Evolutionary conservation across 495 filamentous ascomycete species (phyloP).

Genomic region (Penicillium ucsense): DNA sequence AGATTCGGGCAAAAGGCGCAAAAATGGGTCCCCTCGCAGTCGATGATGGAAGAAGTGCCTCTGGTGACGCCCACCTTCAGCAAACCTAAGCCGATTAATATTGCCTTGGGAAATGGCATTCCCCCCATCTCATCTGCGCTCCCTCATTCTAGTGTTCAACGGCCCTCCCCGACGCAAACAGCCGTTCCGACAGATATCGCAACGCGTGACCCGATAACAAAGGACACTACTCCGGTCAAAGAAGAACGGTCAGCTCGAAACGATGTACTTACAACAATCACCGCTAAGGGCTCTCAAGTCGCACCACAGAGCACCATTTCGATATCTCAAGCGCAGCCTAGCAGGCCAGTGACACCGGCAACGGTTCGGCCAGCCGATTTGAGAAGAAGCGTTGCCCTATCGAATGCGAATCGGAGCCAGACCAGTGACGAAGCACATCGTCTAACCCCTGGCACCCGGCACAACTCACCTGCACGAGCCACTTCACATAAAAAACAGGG

Average conservation of each 20-base stretch:
- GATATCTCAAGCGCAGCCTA: background rate
- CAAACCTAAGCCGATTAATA: background rate
- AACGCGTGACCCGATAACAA: too few relatives aligned
- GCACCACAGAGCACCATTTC: background rate
- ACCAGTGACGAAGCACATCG: background rate
- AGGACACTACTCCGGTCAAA: too few relatives aligned
- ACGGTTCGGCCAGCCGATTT: background rate
- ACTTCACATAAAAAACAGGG: too few relatives aligned
- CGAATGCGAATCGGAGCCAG: conserved; percentile 3
- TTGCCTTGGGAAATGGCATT: background rate
- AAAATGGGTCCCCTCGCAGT: background rate
- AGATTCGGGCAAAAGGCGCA: background rate
- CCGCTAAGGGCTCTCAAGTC: background rate
- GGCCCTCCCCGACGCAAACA: background rate
- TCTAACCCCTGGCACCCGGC: background rate
- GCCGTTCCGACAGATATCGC: too few relatives aligned
- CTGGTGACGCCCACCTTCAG: background rate
- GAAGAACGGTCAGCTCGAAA: too few relatives aligned
- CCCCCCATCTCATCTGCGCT: too few relatives aligned
- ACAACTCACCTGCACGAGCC: too few relatives aligned
- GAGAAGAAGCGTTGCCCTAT: conserved; percentile 2
- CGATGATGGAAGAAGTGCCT: background rate
- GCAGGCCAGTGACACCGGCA: background rate
- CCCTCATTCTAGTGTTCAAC: background rate
- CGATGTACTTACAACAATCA: background rate